Base-by-base conservation (phyloP, 352 stramenopile genomes). In the Stramenopiles sp. region DNA sequence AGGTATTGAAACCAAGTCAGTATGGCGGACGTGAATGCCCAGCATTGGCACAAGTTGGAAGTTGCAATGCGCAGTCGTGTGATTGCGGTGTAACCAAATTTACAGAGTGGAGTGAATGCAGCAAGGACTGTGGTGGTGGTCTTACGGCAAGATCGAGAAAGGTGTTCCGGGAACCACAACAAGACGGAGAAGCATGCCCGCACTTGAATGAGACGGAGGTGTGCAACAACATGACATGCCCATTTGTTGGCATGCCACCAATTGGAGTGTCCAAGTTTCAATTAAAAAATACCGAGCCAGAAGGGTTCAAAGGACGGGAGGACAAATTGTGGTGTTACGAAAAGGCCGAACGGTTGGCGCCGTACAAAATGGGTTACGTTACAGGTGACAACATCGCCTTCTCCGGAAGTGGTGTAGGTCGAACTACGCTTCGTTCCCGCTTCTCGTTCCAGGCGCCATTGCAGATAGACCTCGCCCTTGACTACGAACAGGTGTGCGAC, bases 81-180 rank as follows among this genome's bases (percentile, higher is more conserved):
- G 43, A 53, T 53, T 53, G 43, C 43, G 43, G 43, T 53, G 43
- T 53, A 53, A 53, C 43, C 12, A 12, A 53, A 53, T 53, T 53
- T 53, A 18, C 43, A 53, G 12, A 12, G 43, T 53, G 43, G 43
- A 18, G 12, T 25, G 43, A 12, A 12, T 53, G 43, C 43, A 18
- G 12, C 25, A 53, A 53, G 25, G 43, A 53, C 25, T 53, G 43
- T 25, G 43, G 43, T 25, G 43, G 43, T 53, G 43, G 43, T 18
- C 12, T 53, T 12, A 53, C 43, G 25, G 43, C 12, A 12, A 12
- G 43, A 18, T 53, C 43, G 12, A 12, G 43, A 18, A 53, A 25
- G 25, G 43, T 53, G 25, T 53, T 53, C 25, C 12, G 43, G 43
- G 43, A 53, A 53, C 43, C 43, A 53, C 43, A 18, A 18, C 12